Conservation (phyloP, 1,139 yeast species). For the Taiozyma sp. region DNA sequence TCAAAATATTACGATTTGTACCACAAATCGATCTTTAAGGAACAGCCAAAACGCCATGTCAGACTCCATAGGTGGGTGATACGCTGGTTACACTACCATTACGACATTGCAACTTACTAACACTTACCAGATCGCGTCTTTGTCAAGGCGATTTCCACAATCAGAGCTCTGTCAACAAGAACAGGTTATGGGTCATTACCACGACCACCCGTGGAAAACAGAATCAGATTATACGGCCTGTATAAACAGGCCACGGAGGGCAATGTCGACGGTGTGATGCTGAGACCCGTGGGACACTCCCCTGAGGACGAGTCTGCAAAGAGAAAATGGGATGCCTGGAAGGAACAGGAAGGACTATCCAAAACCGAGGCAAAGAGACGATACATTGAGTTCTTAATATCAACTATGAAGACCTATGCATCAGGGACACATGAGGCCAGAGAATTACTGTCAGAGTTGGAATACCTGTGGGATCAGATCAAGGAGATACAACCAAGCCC, state of each 20-base stretch:
- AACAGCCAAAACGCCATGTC: conserved; percentile 9
- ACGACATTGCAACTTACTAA: not conserved
- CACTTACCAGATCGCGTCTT: conserved; percentile 57
- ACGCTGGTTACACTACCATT: not conserved
- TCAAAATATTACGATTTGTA: not conserved
- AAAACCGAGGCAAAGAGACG: conserved; percentile 69
- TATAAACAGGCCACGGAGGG: conserved; percentile 91
- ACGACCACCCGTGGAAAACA: conserved; percentile 70
- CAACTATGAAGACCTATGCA: conserved; percentile 70
- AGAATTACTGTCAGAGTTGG: conserved; percentile 60
- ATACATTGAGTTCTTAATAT: conserved; percentile 62
- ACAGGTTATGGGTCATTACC: conserved; percentile 68
- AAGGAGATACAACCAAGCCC: conserved; percentile 38
- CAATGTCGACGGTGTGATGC: conserved; percentile 62
- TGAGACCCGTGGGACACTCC: conserved; percentile 55
- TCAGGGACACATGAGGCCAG: conserved; percentile 64
- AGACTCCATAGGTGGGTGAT: conserved; percentile 40
- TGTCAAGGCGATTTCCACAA: conserved; percentile 75
- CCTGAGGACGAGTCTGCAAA: conserved; percentile 63
- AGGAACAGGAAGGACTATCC: conserved; percentile 62
- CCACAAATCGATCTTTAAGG: not conserved
- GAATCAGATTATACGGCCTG: conserved; percentile 70
- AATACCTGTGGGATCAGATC: conserved; percentile 70
- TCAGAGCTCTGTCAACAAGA: conserved; percentile 64
- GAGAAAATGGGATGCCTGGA: conserved; percentile 87